A percentile compares a stretch with the other conserved stretches of the same genome.
These are phyloP conservation scores for Madurella mycetomatis DNA, from an alignment of 2,329 filamentous ascomycete genomes.

Conservation along the genomic window DNA sequence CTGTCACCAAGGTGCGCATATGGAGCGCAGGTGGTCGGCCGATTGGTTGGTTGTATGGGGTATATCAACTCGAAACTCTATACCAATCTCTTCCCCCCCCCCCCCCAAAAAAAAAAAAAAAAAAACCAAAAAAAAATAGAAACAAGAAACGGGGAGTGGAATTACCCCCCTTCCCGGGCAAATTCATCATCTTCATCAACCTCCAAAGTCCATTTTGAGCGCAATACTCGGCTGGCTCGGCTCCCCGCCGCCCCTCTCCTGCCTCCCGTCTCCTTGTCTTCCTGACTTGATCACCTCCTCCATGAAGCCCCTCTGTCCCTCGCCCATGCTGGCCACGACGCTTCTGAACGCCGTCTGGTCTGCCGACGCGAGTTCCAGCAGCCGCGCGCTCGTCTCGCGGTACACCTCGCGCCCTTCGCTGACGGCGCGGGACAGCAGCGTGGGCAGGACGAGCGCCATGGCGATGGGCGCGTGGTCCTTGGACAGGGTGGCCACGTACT, in stretches of 20 bases:
- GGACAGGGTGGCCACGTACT: slow-evolving; percentile 56
- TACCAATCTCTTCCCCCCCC: too few relatives aligned
- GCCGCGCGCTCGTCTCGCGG: slow-evolving; percentile 66
- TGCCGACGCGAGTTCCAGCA: slow-evolving; percentile 75
- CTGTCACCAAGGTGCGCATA: too few relatives aligned
- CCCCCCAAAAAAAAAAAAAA: too few relatives aligned
- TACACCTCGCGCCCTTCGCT: slow-evolving; percentile 56
- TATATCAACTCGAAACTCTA: too few relatives aligned
- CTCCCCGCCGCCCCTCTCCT: slow-evolving; percentile 32
- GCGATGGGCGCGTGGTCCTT: slow-evolving; percentile 51
- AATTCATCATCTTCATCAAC: slow-evolving; percentile 23
- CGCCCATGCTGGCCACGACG: slow-evolving; percentile 66
- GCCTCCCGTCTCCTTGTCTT: slow-evolving; percentile 36
- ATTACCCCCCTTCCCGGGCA: neutral
- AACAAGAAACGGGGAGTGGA: neutral
- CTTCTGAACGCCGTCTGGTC: slow-evolving; percentile 70
- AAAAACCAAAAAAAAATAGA: too few relatives aligned
- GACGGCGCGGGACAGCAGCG: slow-evolving; percentile 67
- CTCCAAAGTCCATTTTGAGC: slow-evolving; percentile 87
- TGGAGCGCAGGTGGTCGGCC: too few relatives aligned
- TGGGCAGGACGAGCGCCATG: slow-evolving; percentile 72
- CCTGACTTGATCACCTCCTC: slow-evolving; percentile 74
- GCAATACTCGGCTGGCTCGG: slow-evolving; percentile 72
- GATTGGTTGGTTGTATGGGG: too few relatives aligned
- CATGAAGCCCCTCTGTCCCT: slow-evolving; percentile 68